phyloP scores from a whole-genome alignment of 2,329 filamentous ascomycete species.

The Helotiales sp. region DNA sequence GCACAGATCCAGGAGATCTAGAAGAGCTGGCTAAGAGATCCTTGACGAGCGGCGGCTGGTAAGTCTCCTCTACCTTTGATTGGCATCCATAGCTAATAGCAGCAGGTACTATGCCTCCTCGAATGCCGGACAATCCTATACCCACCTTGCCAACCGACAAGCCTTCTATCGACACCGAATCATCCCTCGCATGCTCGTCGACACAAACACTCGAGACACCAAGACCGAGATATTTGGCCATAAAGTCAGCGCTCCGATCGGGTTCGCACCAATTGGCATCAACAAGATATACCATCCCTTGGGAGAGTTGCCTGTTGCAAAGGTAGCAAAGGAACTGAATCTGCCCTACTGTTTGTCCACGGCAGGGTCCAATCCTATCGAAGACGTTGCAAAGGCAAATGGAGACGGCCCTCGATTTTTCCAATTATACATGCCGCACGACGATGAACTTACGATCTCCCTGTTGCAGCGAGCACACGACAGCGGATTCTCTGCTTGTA shows the following conservation, averaged over 20 bases:
- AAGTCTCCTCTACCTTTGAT: background rate
- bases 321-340: constrained; percentile 58
- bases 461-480: constrained; percentile 55
- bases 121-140: constrained; percentile 54
- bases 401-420: constrained; percentile 55
- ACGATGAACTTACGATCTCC: constrained; percentile 58
- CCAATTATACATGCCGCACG: constrained; percentile 64
- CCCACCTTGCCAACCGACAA: constrained; percentile 57
- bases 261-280: constrained; percentile 65
- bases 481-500: constrained; percentile 55
- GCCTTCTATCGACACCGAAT: constrained; percentile 65
- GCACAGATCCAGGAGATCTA: constrained; percentile 57
- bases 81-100: background rate
- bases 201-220: constrained; percentile 60
- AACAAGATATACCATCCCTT: constrained; percentile 63
- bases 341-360: constrained; percentile 61
- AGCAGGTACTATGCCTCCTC: constrained; percentile 53
- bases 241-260: constrained; percentile 57
- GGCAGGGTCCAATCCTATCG: constrained; percentile 52
- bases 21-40: constrained; percentile 56
- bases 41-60: constrained; percentile 57
- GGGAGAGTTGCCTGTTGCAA: constrained; percentile 60
- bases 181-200: constrained; percentile 60
- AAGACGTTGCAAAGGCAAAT: constrained; percentile 57
- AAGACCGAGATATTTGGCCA: constrained; percentile 60